Percentiles rank a stretch among this genome's conserved stretches.
These are phyloP conservation scores for Solanum lycopersicoides DNA, from an alignment of 257 asterid species.

Conservation along the genomic window DNA sequence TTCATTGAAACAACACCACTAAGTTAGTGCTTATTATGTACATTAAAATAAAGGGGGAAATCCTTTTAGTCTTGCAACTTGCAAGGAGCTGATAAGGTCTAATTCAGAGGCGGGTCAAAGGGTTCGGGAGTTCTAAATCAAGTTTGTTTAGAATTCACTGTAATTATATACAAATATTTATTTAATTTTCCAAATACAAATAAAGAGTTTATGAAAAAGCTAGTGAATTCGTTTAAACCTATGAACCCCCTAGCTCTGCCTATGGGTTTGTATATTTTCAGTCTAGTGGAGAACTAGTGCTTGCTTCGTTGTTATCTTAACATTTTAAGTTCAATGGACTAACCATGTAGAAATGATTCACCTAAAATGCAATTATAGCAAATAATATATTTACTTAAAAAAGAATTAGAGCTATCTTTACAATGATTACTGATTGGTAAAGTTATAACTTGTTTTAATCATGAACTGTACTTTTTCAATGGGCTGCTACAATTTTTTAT, in stretches of 20 bases:
- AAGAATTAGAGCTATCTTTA: not conserved
- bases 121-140: no score
- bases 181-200: no score
- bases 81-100: not conserved
- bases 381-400: not conserved
- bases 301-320: not conserved
- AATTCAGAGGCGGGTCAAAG: no score
- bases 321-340: not conserved
- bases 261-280: not conserved
- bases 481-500: not conserved
- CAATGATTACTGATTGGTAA: not conserved
- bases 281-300: not conserved
- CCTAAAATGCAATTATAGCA: not conserved
- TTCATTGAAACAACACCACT: not conserved
- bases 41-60: not conserved
- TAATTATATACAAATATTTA: no score
- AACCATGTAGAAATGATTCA: not conserved
- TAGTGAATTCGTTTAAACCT: no score
- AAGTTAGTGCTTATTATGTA: not conserved
- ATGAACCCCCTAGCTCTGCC: no score
- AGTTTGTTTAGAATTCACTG: no score
- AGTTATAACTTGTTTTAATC: not conserved
- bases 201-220: no score
- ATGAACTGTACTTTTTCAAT: not conserved
- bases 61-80: not conserved